Evolutionary conservation across 441 rosid genomes (phyloP).

Genomic region (Erodium texanum): DNA sequence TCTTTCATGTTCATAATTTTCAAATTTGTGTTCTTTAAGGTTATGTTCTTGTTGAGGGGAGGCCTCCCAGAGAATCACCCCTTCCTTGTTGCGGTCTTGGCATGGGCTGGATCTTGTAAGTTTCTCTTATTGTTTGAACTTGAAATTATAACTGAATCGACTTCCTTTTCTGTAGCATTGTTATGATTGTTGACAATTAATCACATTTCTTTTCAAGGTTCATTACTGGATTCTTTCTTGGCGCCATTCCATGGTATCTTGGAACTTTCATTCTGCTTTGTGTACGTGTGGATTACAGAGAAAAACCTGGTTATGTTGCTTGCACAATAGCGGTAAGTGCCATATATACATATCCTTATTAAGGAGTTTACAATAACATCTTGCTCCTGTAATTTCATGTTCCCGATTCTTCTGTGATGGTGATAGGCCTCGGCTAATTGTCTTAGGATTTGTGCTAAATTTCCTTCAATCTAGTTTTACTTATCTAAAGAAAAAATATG

Average conservation of each 20-base stretch:
- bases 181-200: background rate
- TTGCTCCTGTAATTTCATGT: background rate
- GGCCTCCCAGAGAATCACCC: conserved; percentile 36
- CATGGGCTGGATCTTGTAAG: conserved; percentile 86
- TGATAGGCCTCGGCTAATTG: background rate
- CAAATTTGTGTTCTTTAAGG: conserved; percentile 28
- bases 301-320: conserved; percentile 77
- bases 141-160: background rate
- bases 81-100: conserved; percentile 84
- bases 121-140: conserved; percentile 7
- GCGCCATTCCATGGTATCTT: conserved; percentile 75
- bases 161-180: background rate
- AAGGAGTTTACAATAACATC: background rate
- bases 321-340: conserved; percentile 66
- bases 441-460: background rate
- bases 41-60: conserved; percentile 45
- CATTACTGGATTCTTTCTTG: conserved; percentile 67
- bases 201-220: conserved; percentile 38
- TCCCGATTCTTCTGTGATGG: background rate
- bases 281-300: conserved; percentile 51
- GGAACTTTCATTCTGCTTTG: conserved; percentile 52
- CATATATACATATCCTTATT: background rate
- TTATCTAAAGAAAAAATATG: too few species aligned
- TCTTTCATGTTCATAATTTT: background rate
- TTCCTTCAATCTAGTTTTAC: background rate